Evolutionary conservation across 78 protist species (phyloP), one percentile per base, ranked within the genome.

Genomic region (Pelomyxa schiedti): DNA sequence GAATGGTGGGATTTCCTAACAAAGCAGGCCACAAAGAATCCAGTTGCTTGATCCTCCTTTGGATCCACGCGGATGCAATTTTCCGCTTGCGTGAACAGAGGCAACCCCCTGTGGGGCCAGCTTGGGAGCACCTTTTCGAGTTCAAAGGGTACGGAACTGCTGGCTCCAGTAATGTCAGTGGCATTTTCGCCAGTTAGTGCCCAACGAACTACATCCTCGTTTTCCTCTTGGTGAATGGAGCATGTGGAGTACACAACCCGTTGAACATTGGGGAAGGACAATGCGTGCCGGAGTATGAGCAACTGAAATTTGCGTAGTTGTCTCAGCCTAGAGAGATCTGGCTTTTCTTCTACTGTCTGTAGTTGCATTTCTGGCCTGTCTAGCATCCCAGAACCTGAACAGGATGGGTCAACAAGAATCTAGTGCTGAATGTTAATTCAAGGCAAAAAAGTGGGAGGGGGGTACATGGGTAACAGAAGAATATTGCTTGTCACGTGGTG

Each of bases 201-300:
- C 26, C 35, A 39, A 3, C 16, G 64, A 16, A 83, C 83, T 7
- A 83, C 88, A 32, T 28, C 69, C 64, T 83, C 88, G 74, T 83
- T 83, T 72, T 83, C 88, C 38, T 32, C 69, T n/a, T 9, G 22
- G 71, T 74, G 6, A 29, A 80, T 47, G 9, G 77, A 64, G 79
- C 88, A 83, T 29, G 88, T 83, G 32, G 76, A 64, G 74, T 83
- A 83, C 36, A 79, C 77, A 9, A 83, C 35, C 8, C 66, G 29
- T 40, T 39, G 0, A 2, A 28, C 68, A 9, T 5, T 3, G 16
- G 79, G 86, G 35, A 81, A 81, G 9, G 24, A 0, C 43, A 81
- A 39, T 30, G 86, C 86, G 32, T 81, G 86, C 3, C 3, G 29
- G 22, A 81, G 6, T 28, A 76, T 4, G 29, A 1, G 35, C 43